Conservation (phyloP, 176 grass and related monocot genomes). For the Rhynchospora tenuis region DNA sequence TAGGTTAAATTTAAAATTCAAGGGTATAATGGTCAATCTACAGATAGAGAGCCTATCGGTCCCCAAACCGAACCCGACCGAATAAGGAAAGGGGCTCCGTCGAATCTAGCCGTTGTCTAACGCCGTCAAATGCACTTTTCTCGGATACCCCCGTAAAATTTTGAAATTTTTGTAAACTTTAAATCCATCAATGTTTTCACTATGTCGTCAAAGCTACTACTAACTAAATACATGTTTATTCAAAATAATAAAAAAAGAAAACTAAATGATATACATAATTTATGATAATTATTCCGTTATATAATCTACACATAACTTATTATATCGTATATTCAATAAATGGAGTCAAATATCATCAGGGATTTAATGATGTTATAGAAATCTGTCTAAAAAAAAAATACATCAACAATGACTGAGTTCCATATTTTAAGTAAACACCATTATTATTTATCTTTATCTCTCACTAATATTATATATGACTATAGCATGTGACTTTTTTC, state of each 20-base stretch:
- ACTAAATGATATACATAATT: too few relatives aligned
- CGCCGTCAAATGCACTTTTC: slow-evolving; percentile 8
- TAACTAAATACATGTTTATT: not conserved
- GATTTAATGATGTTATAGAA: too few relatives aligned
- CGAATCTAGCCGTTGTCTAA: slow-evolving; percentile 15
- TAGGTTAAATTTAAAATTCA: not conserved
- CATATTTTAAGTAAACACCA: too few relatives aligned
- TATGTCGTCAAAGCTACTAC: not conserved
- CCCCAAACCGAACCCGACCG: not conserved
- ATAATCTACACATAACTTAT: too few relatives aligned
- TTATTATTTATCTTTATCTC: too few relatives aligned
- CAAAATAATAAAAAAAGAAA: not conserved
- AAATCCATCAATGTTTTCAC: not conserved
- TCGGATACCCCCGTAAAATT: not conserved
- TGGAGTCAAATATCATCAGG: too few relatives aligned
- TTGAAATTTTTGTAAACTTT: not conserved
- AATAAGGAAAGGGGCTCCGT: not conserved
- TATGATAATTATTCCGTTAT: too few relatives aligned
- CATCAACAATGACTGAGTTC: too few relatives aligned
- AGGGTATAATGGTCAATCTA: slow-evolving; percentile 11
- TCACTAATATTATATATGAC: too few relatives aligned
- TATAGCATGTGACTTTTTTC: too few relatives aligned
- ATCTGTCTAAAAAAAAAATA: too few relatives aligned
- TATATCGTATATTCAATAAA: too few relatives aligned
- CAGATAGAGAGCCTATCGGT: not conserved